These are phyloP conservation scores for Oryza glumipatula DNA, from an alignment of 176 grass and related monocot genomes.

Conservation along the genomic window DNA sequence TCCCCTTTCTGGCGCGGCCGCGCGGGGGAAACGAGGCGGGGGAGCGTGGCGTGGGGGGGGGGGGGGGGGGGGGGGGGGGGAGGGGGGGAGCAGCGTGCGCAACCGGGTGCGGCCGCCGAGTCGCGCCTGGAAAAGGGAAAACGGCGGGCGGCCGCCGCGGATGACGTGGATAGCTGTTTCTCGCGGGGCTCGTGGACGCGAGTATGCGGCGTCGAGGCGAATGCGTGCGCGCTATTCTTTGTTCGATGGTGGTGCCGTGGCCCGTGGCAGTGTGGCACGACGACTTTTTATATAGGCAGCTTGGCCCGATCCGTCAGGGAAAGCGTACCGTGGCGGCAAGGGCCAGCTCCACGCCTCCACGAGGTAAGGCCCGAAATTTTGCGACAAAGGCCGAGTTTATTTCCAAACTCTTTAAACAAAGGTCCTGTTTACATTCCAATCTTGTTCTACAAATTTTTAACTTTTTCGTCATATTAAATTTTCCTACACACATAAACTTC, in stretches of 20 bases:
- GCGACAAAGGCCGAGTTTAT: background rate
- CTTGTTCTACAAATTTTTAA: no score
- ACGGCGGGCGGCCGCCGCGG: conserved; percentile 38
- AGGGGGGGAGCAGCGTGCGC: conserved; percentile 14
- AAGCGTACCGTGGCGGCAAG: conserved; percentile 30
- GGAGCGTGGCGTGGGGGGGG: background rate
- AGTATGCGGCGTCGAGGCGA: background rate
- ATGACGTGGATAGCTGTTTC: conserved; percentile 43
- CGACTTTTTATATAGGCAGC: background rate
- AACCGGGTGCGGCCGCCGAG: conserved; percentile 48
- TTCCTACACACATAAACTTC: no score
- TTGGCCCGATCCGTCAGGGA: background rate
- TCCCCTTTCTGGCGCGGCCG: background rate
- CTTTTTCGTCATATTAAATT: no score
- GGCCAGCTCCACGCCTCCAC: background rate
- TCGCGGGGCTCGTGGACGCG: background rate
- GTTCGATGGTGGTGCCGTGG: background rate
- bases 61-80: conserved; percentile 15
- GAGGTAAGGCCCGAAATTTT: background rate
- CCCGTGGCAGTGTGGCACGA: background rate
- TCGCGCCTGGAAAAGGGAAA: conserved; percentile 24
- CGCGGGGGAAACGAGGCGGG: conserved; percentile 7
- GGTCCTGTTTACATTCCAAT: no score
- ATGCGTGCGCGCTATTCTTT: background rate
- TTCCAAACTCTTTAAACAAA: no score